A percentile compares a stretch with the other conserved stretches of the same genome.
Evolutionary conservation across 2,329 filamentous ascomycete species (phyloP).

Genomic region (Magnaporthiopsis incrustans): DNA sequence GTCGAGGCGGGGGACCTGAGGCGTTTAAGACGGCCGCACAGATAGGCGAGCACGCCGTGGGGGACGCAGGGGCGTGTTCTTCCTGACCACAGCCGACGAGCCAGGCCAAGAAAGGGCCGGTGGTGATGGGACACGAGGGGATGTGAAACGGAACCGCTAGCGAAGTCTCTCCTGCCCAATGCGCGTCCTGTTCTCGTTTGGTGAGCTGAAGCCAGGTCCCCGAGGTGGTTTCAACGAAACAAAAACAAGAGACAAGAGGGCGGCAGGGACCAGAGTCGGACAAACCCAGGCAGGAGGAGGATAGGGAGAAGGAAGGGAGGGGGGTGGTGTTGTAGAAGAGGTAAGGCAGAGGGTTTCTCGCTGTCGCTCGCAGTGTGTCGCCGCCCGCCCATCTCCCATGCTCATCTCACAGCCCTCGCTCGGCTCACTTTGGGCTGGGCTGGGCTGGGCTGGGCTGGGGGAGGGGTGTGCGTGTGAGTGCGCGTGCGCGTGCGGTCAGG

Average conservation of each 20-base stretch:
- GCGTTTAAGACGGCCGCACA: neutral
- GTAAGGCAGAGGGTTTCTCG: neutral
- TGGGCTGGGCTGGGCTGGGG: neutral
- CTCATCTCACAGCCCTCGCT: neutral
- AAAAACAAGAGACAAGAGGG: neutral
- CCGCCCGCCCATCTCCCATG: neutral
- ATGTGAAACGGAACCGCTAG: neutral
- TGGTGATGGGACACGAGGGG: neutral
- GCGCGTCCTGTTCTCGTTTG: neutral
- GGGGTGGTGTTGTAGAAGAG: neutral
- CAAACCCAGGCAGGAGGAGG: neutral
- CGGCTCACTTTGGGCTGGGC: neutral
- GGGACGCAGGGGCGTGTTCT: neutral
- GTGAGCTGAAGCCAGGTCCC: neutral
- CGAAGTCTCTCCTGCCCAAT: neutral
- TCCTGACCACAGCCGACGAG: neutral
- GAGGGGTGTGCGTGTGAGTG: neutral
- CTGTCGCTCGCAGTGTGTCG: neutral
- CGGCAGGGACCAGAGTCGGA: neutral
- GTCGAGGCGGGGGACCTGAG: neutral
- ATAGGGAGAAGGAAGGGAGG: neutral
- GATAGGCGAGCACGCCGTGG: neutral
- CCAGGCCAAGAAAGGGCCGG: neutral
- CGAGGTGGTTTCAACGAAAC: neutral
- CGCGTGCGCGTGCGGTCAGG: neutral